Conservation (phyloP, 2,329 filamentous ascomycete genomes). For the Trichoderma cornu-damae region DNA sequence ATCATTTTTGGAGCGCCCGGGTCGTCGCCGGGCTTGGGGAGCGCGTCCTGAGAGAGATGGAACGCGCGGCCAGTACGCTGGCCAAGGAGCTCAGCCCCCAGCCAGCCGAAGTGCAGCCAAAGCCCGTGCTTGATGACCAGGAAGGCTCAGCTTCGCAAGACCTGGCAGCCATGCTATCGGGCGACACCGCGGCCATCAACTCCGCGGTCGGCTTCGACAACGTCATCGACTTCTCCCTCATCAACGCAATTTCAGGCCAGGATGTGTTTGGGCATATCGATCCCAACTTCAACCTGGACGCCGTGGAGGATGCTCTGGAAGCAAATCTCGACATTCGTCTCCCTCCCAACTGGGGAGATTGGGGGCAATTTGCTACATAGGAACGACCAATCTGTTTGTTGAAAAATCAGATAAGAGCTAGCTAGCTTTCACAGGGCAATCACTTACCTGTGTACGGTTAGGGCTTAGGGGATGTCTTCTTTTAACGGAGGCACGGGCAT, state of each 20-base stretch:
- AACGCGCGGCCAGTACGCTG: slow-evolving; percentile 47
- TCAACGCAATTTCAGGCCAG: slow-evolving; percentile 44
- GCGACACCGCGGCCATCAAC: slow-evolving; percentile 28
- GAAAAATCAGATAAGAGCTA: not conserved
- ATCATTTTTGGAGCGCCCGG: slow-evolving; percentile 53
- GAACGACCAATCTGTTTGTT: not conserved
- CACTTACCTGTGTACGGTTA: not conserved
- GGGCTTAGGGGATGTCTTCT: not conserved
- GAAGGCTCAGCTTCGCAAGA: slow-evolving; percentile 15
- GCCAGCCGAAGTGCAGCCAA: slow-evolving; percentile 22
- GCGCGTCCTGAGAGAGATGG: slow-evolving; percentile 52
- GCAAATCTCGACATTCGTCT: slow-evolving; percentile 51
- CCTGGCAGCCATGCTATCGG: slow-evolving; percentile 20
- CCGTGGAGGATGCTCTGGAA: slow-evolving; percentile 50
- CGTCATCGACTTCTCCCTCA: slow-evolving; percentile 38
- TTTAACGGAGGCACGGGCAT: not conserved
- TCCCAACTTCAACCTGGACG: slow-evolving; percentile 49
- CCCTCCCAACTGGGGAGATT: slow-evolving; percentile 48
- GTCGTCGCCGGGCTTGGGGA: slow-evolving; percentile 53
- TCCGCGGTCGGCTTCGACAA: slow-evolving; percentile 31
- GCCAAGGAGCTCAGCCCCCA: slow-evolving; percentile 33
- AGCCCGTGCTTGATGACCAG: slow-evolving; percentile 16
- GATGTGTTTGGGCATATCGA: slow-evolving; percentile 53
- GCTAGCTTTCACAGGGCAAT: no score
- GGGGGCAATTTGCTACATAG: slow-evolving; percentile 36